Evolutionary conservation across 2,329 filamentous ascomycete genomes (phyloP).

Genomic region (Trichocomaceae sp.): DNA sequence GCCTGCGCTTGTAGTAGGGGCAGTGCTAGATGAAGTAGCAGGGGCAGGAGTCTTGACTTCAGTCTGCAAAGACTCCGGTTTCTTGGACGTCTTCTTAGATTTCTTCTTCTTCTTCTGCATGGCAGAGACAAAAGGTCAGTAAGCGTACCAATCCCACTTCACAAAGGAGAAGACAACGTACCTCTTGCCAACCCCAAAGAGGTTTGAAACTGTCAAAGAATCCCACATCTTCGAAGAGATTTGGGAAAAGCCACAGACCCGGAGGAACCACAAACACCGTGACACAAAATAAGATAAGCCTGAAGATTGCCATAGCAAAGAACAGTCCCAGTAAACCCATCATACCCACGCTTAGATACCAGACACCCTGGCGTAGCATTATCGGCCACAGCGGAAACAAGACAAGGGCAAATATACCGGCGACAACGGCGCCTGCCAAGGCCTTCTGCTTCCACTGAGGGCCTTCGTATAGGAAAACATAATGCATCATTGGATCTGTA

Average conservation of each 20-base stretch:
- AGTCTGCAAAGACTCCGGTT: not conserved
- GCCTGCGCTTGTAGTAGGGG: slow-evolving; percentile 14
- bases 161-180: slow-evolving; percentile 39
- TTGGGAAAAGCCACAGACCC: slow-evolving; percentile 96
- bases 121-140: slow-evolving; percentile 9
- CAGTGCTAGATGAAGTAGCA: slow-evolving; percentile 20
- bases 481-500: slow-evolving; percentile 61
- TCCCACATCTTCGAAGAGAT: slow-evolving; percentile 95
- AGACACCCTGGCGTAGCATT: slow-evolving; percentile 83
- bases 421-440: slow-evolving; percentile 75
- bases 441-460: slow-evolving; percentile 90
- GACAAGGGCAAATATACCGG: slow-evolving; percentile 79
- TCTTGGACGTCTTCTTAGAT: slow-evolving; percentile 22
- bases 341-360: slow-evolving; percentile 94
- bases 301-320: slow-evolving; percentile 96
- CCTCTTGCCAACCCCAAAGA: slow-evolving; percentile 97
- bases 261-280: slow-evolving; percentile 80
- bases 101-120: slow-evolving; percentile 35
- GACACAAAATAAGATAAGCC: slow-evolving; percentile 85
- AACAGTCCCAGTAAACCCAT: slow-evolving; percentile 84
- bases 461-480: slow-evolving; percentile 94
- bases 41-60: slow-evolving; percentile 23
- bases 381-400: slow-evolving; percentile 96
- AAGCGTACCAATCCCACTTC: not conserved
- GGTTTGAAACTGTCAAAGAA: slow-evolving; percentile 97